Conservation (phyloP, 1,284 basidiomycete species). For the Hemileia vastatrix region DNA sequence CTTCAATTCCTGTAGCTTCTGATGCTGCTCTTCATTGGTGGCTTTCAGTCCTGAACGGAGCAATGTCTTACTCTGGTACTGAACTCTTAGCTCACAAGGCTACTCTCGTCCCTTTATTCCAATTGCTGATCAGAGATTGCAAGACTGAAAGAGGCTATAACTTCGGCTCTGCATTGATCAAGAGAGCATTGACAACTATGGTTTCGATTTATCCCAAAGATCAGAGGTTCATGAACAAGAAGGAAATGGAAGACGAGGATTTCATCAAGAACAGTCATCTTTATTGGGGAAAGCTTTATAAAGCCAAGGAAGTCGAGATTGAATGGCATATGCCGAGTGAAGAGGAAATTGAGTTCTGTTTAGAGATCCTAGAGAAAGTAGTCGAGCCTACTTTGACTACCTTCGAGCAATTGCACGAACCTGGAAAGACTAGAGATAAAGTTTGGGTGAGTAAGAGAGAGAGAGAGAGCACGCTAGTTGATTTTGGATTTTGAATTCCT, state of each 20-base stretch:
- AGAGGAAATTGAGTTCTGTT: conserved; percentile 68
- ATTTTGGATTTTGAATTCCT: too few species aligned
- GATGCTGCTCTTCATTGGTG: conserved; percentile 92
- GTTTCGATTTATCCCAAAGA: conserved; percentile 76
- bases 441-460: too few species aligned
- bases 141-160: too few species aligned
- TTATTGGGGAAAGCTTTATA: conserved; percentile 79
- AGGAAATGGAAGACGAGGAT: conserved; percentile 48
- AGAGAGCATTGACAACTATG: too few species aligned
- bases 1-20: conserved; percentile 67
- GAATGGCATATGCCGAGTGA: conserved; percentile 79
- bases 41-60: conserved; percentile 4
- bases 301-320: conserved; percentile 66
- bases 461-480: too few species aligned
- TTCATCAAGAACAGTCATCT: too few species aligned
- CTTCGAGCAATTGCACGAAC: too few species aligned
- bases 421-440: too few species aligned
- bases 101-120: conserved; percentile 60
- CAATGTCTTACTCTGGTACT: conserved; percentile 57
- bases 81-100: conserved; percentile 64
- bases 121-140: conserved; percentile 64
- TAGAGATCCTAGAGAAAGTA: conserved; percentile 66
- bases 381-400: too few species aligned
- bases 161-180: too few species aligned
- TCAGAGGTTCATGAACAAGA: conserved; percentile 68